phyloP scores from a whole-genome alignment of 192 early-diverging fungal genomes.

The Chytriomyces hyalinus region DNA sequence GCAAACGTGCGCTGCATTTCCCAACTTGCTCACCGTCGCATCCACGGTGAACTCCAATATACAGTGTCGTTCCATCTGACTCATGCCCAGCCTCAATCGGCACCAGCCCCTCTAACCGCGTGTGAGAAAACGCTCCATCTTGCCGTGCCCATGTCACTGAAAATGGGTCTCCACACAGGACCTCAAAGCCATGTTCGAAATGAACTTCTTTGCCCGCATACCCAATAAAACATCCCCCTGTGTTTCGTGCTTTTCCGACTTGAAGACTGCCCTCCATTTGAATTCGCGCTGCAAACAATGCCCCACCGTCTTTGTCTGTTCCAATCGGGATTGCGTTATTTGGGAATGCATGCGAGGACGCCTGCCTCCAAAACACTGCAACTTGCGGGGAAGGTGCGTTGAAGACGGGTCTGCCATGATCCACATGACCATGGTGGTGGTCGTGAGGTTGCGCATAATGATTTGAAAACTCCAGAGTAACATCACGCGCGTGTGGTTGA shows the following conservation, averaged over 20 bases:
- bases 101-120: background rate
- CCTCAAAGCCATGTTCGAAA: conserved; percentile 15
- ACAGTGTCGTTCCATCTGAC: conserved; percentile 19
- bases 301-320: conserved; percentile 10
- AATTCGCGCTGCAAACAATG: background rate
- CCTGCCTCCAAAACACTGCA: too few relatives aligned
- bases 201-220: conserved; percentile 17
- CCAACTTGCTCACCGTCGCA: conserved; percentile 14
- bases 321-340: conserved; percentile 10
- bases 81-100: conserved; percentile 23
- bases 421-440: too few relatives aligned
- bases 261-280: conserved; percentile 15
- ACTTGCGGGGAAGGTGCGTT: too few relatives aligned
- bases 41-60: conserved; percentile 24
- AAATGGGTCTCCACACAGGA: conserved; percentile 24
- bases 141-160: background rate
- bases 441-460: too few relatives aligned
- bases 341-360: too few relatives aligned
- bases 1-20: background rate
- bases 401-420: too few relatives aligned
- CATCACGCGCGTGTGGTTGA: too few relatives aligned
- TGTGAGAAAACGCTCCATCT: conserved; percentile 13
- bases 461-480: too few relatives aligned
- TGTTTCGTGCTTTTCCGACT: conserved; percentile 9
- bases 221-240: too few relatives aligned